Evolutionary conservation across 2,329 filamentous ascomycete species (phyloP).

Genomic region (Pseudogymnoascus sp.): DNA sequence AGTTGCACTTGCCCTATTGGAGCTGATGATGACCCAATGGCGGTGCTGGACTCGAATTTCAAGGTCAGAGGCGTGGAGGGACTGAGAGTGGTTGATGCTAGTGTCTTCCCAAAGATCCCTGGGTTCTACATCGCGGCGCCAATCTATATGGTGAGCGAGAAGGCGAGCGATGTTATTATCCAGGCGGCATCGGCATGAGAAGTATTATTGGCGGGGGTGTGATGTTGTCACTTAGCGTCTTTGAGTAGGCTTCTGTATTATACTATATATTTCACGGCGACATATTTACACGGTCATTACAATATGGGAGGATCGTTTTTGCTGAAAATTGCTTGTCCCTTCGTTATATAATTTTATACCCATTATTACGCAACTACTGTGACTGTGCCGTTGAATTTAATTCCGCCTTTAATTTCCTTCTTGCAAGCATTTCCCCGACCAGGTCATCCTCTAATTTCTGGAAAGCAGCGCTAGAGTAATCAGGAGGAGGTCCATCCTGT

Average conservation of each 20-base stretch:
- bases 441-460: constrained; percentile 13
- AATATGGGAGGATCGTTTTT: neutral
- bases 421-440: constrained; percentile 11
- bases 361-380: neutral
- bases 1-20: constrained; percentile 48
- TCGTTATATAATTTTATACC: neutral
- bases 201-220: neutral
- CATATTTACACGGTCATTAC: neutral
- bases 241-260: neutral
- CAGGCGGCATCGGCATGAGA: neutral
- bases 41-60: constrained; percentile 48
- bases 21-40: constrained; percentile 40
- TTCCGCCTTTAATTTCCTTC: neutral
- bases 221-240: neutral
- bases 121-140: constrained; percentile 44
- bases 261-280: constrained; percentile 1
- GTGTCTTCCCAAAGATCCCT: constrained; percentile 43
- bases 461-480: constrained; percentile 11
- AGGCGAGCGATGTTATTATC: constrained; percentile 49
- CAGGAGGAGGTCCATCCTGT: constrained; percentile 10
- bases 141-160: constrained; percentile 50
- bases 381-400: no score
- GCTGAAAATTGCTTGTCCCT: neutral
- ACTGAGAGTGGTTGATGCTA: constrained; percentile 54
- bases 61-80: constrained; percentile 45